Base-by-base conservation (phyloP, 192 early-diverging fungal species). In the Coemansia umbellata region DNA sequence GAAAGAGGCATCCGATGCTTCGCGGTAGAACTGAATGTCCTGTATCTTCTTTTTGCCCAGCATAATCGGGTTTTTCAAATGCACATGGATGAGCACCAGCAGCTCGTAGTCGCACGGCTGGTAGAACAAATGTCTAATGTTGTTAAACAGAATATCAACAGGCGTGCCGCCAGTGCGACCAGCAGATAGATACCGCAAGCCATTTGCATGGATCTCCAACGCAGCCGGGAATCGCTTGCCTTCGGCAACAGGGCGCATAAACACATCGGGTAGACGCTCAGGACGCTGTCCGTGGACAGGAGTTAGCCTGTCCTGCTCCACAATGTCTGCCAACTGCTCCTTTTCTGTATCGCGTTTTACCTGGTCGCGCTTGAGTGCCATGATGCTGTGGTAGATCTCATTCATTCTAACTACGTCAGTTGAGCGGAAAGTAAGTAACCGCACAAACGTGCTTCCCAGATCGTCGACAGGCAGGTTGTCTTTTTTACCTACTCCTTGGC, bases 21-120 rank as follows among this genome's bases (percentile, higher is more conserved):
- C 95, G 51, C 92, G 87, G 65, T 94, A 97, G 78, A 99, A 98
- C 78, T 99, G 97, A 36, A 99, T 87, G 67, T 99, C 95, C 81
- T 88, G 69, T 5, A 87, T 93, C 74, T 98, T 99, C 81, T 95
- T 96, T 78, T 97, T 95, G 35, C 93, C 94, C 69, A 98, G 87
- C 84, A 99, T 90, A 52, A 99, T 89, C 5, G 92, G 92, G 74
- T 98, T 91, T 69, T 92, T 93, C 23, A 99, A 83, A 45, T 99
- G 95, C 22, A 94, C 78, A 61, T 99, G 97, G 49, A 99, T 76
- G 28, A 99, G 60, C 18, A 99, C 95, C 60, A 97, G 83, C 36
- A 98, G 74, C 72, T 99, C 97, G 50, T 87, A 81, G 59, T 99
- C 97, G 74, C 95, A 99, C 19, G 95, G 94, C 66, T 99, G 97